phyloP scores from a whole-genome alignment of 1,284 basidiomycete species.

The Sanghuangporus weigelae region DNA sequence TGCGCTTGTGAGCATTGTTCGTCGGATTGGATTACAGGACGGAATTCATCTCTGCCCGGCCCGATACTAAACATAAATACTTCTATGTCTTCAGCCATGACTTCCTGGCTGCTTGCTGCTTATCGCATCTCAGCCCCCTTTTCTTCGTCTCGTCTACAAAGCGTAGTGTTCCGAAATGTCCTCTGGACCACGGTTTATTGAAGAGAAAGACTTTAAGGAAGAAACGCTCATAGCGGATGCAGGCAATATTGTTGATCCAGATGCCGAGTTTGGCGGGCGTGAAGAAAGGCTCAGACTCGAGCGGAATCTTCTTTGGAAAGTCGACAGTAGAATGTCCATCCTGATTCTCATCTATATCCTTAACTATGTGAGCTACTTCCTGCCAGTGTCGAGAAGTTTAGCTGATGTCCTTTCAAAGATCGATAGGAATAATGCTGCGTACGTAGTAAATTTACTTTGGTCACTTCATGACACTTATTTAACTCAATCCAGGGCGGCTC shows the following conservation, averaged over 20 bases:
- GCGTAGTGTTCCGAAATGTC: not conserved
- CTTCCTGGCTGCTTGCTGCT: not conserved
- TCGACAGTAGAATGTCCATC: conserved; percentile 45
- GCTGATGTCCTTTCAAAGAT: conserved; percentile 33
- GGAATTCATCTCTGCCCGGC: not conserved
- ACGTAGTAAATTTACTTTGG: conserved; percentile 20
- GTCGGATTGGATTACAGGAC: not conserved
- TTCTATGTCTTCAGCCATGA: not conserved
- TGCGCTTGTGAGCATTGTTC: not conserved
- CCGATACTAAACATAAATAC: not conserved
- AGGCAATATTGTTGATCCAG: conserved; percentile 21
- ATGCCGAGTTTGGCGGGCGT: conserved; percentile 40
- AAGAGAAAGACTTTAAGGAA: not conserved
- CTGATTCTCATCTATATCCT: conserved; percentile 51
- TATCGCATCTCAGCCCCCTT: not conserved
- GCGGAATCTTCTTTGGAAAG: conserved; percentile 41
- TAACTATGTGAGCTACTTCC: conserved; percentile 48
- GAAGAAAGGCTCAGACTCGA: conserved; percentile 39
- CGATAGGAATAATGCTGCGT: conserved; percentile 66
- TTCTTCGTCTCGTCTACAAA: not conserved
- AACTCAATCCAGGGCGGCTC: conserved; percentile 47
- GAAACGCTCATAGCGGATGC: not conserved
- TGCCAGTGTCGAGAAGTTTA: conserved; percentile 41
- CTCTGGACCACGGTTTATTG: not conserved
- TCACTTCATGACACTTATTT: not conserved